Evolutionary conservation across 2,329 filamentous ascomycete genomes (phyloP).

Genomic region (Colletotrichum sp.): DNA sequence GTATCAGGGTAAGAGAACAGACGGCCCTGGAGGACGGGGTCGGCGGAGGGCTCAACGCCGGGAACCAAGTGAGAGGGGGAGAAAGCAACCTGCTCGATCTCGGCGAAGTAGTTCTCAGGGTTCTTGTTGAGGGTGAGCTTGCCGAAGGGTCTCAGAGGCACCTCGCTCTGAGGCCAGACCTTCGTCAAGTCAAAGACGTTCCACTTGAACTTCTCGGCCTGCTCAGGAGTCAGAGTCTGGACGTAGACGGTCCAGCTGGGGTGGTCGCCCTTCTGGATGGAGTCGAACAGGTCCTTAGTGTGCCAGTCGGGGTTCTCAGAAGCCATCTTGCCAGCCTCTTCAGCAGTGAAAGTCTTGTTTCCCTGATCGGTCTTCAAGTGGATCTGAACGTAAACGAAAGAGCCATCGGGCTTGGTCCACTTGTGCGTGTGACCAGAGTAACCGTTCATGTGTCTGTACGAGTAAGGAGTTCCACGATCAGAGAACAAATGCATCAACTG

Average conservation of each 20-base stretch:
- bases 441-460: slow-evolving; percentile 70
- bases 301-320: slow-evolving; percentile 66
- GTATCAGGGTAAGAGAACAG: slow-evolving; percentile 68
- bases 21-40: slow-evolving; percentile 66
- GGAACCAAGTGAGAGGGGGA: slow-evolving; percentile 69
- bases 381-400: slow-evolving; percentile 70
- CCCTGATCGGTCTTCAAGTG: slow-evolving; percentile 70
- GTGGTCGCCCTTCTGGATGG: slow-evolving; percentile 65
- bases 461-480: slow-evolving; percentile 69
- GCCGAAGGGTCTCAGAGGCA: slow-evolving; percentile 66
- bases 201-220: slow-evolving; percentile 65
- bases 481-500: slow-evolving; percentile 71
- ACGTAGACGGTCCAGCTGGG: slow-evolving; percentile 70
- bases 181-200: slow-evolving; percentile 75
- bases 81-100: slow-evolving; percentile 73
- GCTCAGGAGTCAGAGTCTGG: slow-evolving; percentile 66
- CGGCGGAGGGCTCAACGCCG: slow-evolving; percentile 65
- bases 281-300: slow-evolving; percentile 67
- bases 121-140: slow-evolving; percentile 70
- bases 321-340: slow-evolving; percentile 59
- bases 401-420: slow-evolving; percentile 68
- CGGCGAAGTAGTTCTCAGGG: slow-evolving; percentile 70
- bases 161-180: slow-evolving; percentile 68
- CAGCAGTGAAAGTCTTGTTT: slow-evolving; percentile 62
- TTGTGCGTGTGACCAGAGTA: slow-evolving; percentile 71